Evolutionary conservation across 345 rosid species (phyloP), one percentile per base, ranked within the genome.

Genomic region (Melaleuca alternifolia): DNA sequence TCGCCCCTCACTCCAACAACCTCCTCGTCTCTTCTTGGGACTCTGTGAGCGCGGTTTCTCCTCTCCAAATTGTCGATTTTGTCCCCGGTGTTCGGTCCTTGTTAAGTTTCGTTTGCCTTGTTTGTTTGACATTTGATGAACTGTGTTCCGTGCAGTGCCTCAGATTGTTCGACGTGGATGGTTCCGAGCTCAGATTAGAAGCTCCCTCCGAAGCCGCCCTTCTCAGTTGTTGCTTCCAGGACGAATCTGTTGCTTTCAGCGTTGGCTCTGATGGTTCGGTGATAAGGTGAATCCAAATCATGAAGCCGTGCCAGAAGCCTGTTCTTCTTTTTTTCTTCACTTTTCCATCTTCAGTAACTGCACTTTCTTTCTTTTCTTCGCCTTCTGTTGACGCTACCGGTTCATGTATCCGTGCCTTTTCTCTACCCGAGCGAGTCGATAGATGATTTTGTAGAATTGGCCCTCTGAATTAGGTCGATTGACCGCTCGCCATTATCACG

Each of bases 11-110:
- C 4, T 93, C 98, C 56, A 93, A 95, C 87, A 94, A 94, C 85
- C 95, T 97, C 87, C 96, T 98, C 44, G 71, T 98, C 85, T 89
- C 99, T 65, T 95, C 99, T 37, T 97, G 99, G 99, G 99, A 97
- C 83, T 91, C 95, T 12, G 98, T 97, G 46, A 92, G 98, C 91
- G 15, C 89, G 84, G 52, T 44, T 65, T 85, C 23, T 26, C 51
- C 23, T 26, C 51, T 85, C 28, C 61, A 5, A 44, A 54, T 51
- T 57, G 8, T 0, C 7, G 28, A 23, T 26, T 23, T 44, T 85
- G 41, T 71, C 26, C 10, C 51, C 30, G 4, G 15, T 50, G 1
- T 56, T 71, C 57, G 10, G 20, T 24, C 46, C 15, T 11, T n/a
- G 20, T 20, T 18, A 18, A 28, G 77, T 62, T 65, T 81, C 44